These are phyloP conservation scores for Monascus purpureus DNA, from an alignment of 495 filamentous ascomycete species.

Conservation along the genomic window DNA sequence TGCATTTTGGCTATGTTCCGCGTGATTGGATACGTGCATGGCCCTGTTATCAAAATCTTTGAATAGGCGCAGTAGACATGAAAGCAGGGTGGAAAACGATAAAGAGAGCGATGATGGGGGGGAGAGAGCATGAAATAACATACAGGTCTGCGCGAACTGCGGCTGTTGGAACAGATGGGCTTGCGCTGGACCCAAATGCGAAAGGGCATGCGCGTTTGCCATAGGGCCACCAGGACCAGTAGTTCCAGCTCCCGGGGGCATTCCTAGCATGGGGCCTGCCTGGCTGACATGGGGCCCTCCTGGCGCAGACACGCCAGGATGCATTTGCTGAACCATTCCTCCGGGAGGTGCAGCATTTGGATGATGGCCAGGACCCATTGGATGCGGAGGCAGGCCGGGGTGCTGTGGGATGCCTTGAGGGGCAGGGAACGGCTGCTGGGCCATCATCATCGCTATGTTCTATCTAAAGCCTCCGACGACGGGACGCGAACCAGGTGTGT, in stretches of 20 bases:
- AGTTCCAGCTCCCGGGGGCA: constrained; percentile 54
- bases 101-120: too few relatives aligned
- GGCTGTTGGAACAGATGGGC: constrained; percentile 49
- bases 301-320: constrained; percentile 73
- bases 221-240: constrained; percentile 39
- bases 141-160: constrained; percentile 31
- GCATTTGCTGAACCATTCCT: constrained; percentile 63
- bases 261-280: constrained; percentile 65
- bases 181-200: constrained; percentile 60
- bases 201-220: constrained; percentile 65
- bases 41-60: too few relatives aligned
- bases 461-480: constrained; percentile 19
- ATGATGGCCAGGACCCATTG: constrained; percentile 57
- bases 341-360: constrained; percentile 43
- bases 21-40: neutral
- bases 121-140: constrained; percentile 10
- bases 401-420: constrained; percentile 64
- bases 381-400: constrained; percentile 60
- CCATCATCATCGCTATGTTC: constrained; percentile 54
- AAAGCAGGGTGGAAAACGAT: too few relatives aligned
- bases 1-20: too few relatives aligned
- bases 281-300: constrained; percentile 68
- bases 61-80: neutral
- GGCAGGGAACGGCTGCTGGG: constrained; percentile 53
- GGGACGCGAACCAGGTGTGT: constrained; percentile 3